Percentiles rank a stretch among this genome's conserved stretches.
Conservation (phyloP, 2,329 filamentous ascomycete genomes). For the Ramularia collo-cygni region DNA sequence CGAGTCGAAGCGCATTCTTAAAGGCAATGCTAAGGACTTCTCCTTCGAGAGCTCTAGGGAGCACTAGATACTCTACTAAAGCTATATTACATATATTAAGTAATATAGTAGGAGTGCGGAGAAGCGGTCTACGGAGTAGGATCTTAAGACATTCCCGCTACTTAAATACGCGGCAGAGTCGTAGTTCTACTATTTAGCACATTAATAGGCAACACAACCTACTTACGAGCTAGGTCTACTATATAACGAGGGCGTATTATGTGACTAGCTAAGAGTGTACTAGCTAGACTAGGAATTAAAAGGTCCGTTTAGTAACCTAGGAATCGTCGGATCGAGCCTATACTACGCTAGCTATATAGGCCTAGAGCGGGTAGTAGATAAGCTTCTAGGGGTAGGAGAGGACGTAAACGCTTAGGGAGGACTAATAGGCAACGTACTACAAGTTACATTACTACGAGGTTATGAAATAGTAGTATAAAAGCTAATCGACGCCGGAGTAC, state of each 20-base stretch:
- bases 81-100: constrained; percentile 13
- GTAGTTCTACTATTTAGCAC: constrained; percentile 10
- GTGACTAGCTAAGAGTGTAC: constrained; percentile 9
- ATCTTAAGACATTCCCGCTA: constrained; percentile 13
- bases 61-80: constrained; percentile 8
- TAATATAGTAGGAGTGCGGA: constrained; percentile 8
- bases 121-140: constrained; percentile 6
- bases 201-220: constrained; percentile 5
- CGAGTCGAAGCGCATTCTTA: constrained; percentile 12
- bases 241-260: neutral
- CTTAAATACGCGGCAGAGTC: constrained; percentile 12
- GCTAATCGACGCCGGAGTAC: constrained; percentile 8
- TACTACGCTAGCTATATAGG: constrained; percentile 11
- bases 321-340: constrained; percentile 2
- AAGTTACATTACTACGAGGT: neutral
- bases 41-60: constrained; percentile 6
- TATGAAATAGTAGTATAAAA: neutral
- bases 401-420: constrained; percentile 1
- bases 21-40: constrained; percentile 8
- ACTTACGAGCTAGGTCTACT: constrained; percentile 6
- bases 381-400: constrained; percentile 12
- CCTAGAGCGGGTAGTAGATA: constrained; percentile 14
- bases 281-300: constrained; percentile 1
- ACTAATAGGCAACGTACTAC: constrained; percentile 4
- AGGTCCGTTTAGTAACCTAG: constrained; percentile 1